These are phyloP conservation scores for Thalassiosira hispida DNA, from an alignment of 352 stramenopile genomes.

Conservation along the genomic window DNA sequence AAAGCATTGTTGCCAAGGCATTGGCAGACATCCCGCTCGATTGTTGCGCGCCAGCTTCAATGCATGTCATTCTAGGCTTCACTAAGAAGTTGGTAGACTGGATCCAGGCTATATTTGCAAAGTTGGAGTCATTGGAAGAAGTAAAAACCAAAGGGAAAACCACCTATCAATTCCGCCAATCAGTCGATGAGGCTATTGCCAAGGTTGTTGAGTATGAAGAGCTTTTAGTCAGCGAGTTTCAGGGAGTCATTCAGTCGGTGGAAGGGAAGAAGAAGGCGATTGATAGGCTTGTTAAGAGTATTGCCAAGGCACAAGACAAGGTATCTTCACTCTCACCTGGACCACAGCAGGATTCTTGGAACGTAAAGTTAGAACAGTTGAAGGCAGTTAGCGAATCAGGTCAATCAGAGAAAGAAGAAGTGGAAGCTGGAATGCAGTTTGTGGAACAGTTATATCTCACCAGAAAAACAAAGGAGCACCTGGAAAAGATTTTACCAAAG, in stretches of 20 bases:
- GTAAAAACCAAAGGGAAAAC: background rate
- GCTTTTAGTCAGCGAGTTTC: background rate
- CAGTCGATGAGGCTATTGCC: background rate
- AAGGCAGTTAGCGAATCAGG: background rate
- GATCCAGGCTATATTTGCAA: background rate
- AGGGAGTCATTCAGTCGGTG: background rate
- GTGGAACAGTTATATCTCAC: background rate
- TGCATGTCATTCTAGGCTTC: background rate
- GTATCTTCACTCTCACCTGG: background rate
- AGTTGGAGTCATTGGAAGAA: background rate
- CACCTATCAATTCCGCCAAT: background rate
- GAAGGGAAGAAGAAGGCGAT: background rate
- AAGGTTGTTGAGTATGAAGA: background rate
- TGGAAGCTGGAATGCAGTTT: slow-evolving; percentile 8
- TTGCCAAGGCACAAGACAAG: background rate
- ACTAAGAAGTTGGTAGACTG: background rate
- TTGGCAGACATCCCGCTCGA: background rate
- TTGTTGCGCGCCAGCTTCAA: background rate
- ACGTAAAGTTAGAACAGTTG: background rate
- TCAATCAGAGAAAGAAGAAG: background rate
- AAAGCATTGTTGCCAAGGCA: background rate
- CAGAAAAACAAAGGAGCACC: background rate
- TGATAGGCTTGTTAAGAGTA: background rate
- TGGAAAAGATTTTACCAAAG: background rate
- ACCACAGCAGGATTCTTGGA: background rate